Evolutionary conservation across 1,139 yeast genomes (phyloP).

Genomic region (Meyerozyma smithsonii): DNA sequence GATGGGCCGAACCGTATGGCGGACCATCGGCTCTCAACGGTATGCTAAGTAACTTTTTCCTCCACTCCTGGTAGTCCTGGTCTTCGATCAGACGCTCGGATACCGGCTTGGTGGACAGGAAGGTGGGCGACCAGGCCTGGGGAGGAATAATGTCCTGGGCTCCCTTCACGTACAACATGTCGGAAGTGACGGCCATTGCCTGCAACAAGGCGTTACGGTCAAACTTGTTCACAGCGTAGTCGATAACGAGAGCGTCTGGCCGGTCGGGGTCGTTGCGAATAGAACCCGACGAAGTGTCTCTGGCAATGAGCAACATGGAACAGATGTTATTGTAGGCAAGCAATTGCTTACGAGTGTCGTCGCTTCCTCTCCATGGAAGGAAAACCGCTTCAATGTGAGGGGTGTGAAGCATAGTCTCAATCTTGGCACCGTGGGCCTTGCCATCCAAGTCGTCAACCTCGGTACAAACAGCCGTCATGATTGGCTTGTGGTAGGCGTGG

Average conservation of each 20-base stretch:
- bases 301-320: slow-evolving; percentile 42
- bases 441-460: slow-evolving; percentile 53
- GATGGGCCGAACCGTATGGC: slow-evolving; percentile 53
- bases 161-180: slow-evolving; percentile 48
- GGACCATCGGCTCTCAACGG: slow-evolving; percentile 28
- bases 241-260: slow-evolving; percentile 35
- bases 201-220: slow-evolving; percentile 41
- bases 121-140: slow-evolving; percentile 33
- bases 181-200: slow-evolving; percentile 41
- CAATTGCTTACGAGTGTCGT: slow-evolving; percentile 28
- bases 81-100: slow-evolving; percentile 39
- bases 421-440: slow-evolving; percentile 51
- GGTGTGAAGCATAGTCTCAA: slow-evolving; percentile 47
- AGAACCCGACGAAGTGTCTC: slow-evolving; percentile 44
- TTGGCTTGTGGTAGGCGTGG: slow-evolving; percentile 38
- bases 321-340: slow-evolving; percentile 38
- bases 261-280: slow-evolving; percentile 31
- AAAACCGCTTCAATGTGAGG: slow-evolving; percentile 39
- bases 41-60: slow-evolving; percentile 22
- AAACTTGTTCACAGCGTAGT: slow-evolving; percentile 37
- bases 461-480: slow-evolving; percentile 49
- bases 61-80: slow-evolving; percentile 45
- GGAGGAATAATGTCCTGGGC: slow-evolving; percentile 44
- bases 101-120: slow-evolving; percentile 36
- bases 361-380: slow-evolving; percentile 43